Evolutionary conservation across 345 rosid species (phyloP).

Genomic region (Eucalyptus cloeziana): DNA sequence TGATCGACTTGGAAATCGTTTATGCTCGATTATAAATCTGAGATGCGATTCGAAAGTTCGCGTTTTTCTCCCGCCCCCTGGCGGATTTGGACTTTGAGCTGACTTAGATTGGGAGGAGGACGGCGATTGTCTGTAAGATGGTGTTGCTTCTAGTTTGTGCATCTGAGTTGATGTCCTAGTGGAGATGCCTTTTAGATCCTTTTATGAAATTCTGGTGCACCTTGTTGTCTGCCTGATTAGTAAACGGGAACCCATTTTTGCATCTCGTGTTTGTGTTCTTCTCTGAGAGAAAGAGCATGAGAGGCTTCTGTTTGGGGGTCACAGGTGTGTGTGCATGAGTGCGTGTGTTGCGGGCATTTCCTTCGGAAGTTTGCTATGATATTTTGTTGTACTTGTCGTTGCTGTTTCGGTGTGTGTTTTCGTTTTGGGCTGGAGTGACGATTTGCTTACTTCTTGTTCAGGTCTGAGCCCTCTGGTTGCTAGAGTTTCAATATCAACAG

Average conservation of each 20-base stretch:
- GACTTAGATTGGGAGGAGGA: neutral
- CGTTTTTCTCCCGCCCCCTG: neutral
- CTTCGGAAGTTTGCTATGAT: neutral
- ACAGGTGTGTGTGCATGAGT: neutral
- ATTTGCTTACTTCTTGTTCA: neutral
- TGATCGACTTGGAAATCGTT: neutral
- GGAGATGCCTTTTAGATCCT: neutral
- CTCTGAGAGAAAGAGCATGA: neutral
- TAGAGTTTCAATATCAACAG: conserved; percentile 7
- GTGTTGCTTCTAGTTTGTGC: neutral
- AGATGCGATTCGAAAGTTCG: neutral
- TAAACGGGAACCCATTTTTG: neutral
- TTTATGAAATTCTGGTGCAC: neutral
- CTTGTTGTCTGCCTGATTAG: neutral
- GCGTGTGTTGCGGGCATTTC: neutral
- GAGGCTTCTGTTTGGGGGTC: neutral
- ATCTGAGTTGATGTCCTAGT: neutral
- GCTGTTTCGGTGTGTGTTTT: neutral
- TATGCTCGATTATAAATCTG: neutral
- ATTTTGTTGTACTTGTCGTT: neutral
- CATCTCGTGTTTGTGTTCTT: neutral
- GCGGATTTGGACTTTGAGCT: neutral
- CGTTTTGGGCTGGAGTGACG: neutral
- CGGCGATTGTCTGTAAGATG: neutral
- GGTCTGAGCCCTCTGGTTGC: conserved; percentile 33